Percentiles rank a stretch among this genome's conserved stretches.
These are phyloP conservation scores for Suillus subalutaceus DNA, from an alignment of 768 basidiomycete genomes.

Conservation along the genomic window DNA sequence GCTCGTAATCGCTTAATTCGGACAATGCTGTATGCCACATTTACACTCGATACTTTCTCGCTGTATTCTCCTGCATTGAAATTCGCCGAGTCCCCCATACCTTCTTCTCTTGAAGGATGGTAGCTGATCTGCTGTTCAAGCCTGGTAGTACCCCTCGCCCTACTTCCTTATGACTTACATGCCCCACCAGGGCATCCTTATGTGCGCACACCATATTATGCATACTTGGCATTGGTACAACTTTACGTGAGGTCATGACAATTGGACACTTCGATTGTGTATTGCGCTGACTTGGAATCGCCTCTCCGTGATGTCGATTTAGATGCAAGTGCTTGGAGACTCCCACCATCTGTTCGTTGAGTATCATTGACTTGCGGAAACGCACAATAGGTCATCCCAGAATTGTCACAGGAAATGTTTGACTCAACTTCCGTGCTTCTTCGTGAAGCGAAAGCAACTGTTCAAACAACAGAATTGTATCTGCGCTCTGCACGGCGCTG, in stretches of 20 bases:
- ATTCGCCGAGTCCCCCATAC: no score
- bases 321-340: background rate
- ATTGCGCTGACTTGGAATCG: background rate
- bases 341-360: background rate
- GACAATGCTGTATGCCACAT: background rate
- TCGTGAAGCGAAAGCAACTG: background rate
- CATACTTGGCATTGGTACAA: conserved; percentile 25
- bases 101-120: no score
- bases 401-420: background rate
- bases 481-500: background rate
- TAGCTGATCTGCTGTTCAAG: no score
- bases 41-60: background rate
- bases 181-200: conserved; percentile 17
- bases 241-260: conserved; percentile 27
- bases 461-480: background rate
- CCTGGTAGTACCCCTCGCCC: no score
- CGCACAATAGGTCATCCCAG: background rate
- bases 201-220: conserved; percentile 15
- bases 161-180: no score
- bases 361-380: background rate
- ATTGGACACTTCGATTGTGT: conserved; percentile 18
- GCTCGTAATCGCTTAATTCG: background rate
- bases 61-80: no score
- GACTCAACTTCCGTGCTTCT: background rate
- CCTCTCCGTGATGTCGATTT: background rate